Percentiles rank a stretch among this genome's conserved stretches.
Conservation (phyloP, 345 rosid genomes). For the Trapa bicornis region DNA sequence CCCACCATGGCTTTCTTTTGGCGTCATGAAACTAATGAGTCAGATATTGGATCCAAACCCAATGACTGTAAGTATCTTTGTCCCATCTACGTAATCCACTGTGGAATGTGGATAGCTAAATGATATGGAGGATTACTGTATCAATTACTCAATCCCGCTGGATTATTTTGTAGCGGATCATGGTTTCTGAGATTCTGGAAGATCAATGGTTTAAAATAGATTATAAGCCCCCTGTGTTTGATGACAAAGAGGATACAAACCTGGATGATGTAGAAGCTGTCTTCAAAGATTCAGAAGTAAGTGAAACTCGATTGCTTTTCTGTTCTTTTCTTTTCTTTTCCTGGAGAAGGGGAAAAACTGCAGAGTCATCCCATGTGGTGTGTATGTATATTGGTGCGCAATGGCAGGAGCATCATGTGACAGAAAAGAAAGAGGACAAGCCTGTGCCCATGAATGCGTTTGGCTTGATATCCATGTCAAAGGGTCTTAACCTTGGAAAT, state of each 20-base stretch:
- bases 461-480: constrained; percentile 89
- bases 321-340: neutral
- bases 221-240: constrained; percentile 71
- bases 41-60: constrained; percentile 86
- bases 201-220: constrained; percentile 88
- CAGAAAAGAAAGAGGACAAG: constrained; percentile 71
- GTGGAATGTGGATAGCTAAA: neutral
- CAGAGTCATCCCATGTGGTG: constrained; percentile 3
- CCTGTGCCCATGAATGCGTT: constrained; percentile 85
- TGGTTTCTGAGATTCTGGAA: constrained; percentile 64
- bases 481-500: constrained; percentile 76
- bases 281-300: constrained; percentile 77
- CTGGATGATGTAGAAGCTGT: constrained; percentile 92
- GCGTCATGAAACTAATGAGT: constrained; percentile 67
- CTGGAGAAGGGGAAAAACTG: neutral
- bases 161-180: constrained; percentile 55
- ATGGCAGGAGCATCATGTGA: constrained; percentile 75
- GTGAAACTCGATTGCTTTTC: constrained; percentile 4
- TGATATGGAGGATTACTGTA: constrained; percentile 1
- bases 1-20: constrained; percentile 85
- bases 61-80: constrained; percentile 50
- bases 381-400: neutral
- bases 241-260: constrained; percentile 55
- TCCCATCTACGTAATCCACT: neutral
- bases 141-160: neutral